Evolutionary conservation across 805 yeast species (phyloP), one percentile per base, ranked within the genome.

Genomic region (Debaryomyces hansenii): DNA sequence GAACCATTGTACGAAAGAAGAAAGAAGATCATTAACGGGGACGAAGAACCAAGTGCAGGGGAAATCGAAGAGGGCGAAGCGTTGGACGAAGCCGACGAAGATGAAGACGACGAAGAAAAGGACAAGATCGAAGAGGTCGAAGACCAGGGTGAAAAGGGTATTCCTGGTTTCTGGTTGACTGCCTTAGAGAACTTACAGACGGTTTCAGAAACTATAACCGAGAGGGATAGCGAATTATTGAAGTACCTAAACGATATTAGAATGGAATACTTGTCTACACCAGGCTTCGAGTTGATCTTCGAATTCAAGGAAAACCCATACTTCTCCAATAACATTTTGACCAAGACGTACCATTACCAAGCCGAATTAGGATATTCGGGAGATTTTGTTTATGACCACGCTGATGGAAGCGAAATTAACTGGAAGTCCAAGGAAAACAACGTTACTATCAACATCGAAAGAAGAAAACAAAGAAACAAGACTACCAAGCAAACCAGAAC

Each of bases 401-500:
- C 99, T 10, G 95, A 89, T 63, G 98, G 98, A 45, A 77, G 80
- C 55, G 84, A 82, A 46, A 87, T 94, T 64, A 74, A 85, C 56
- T 94, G 99, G 99, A 74, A 71, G 52, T 79, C 84, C 44, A 84
- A 84, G 59, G 95, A 85, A 55, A 74, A 75, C 51, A 92, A 94
- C 63, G 90, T 89, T 44, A 92, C 98, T 15, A 81, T 94, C 46
- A 72, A 75, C 49, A 84, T 94, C 47, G 97, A 92, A 75, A 87
- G 89, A 79, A 85, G 97, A 73, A 94, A 91, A 73, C 99, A 94
- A 76, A 85, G 98, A 74, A 94, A 94, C 70, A 92, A 91, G 75
- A 83, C 86, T 66, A 94, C 99, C 48, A 91, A 91, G 69, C 97
- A 94, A 66, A 92, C 96, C 14, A 83, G 99, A 70, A 90, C 96